Evolutionary conservation across 1,139 yeast genomes (phyloP), one percentile per base, ranked within the genome.

Genomic region (Debaryomycetaceae sp.): DNA sequence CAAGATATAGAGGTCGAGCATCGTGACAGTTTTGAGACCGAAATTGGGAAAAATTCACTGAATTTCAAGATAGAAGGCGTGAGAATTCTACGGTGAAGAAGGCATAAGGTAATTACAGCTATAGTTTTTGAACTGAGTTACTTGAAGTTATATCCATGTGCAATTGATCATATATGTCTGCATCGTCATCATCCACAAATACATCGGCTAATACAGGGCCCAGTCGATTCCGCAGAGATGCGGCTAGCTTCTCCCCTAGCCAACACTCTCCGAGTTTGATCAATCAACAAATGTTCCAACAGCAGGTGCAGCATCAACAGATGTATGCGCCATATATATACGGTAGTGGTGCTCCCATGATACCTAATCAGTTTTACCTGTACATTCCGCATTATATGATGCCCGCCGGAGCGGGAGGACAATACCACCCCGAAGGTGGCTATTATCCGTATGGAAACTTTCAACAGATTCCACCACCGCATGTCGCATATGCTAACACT

Each of bases 191-290:
- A 39, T 52, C 62, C 14, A 48, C 58, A 30, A 45, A 45, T 30
- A 38, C 52, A 40, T 46, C 59, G 17, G 45, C 57, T 22, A 62
- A 54, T 43, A 51, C 67, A 39, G 72, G 73, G 22, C 65, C 72
- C 42, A 65, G 63, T 51, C 69, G 75, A 45, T 71, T 71, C 54
- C 72, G 75, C 51, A 65, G 70, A 41, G 75, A 70, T 56, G 75
- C 75, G 30, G 71, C 72, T 43, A 66, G 70, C 42, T 71, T 71
- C 48, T 65, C 68, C 20, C 76, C 76, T 9, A 57, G 66, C 44
- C 63, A 59, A 37, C 51, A 47, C 41, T 44, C 53, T n/a, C 52
- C 49, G n/a, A 46, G 46, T 37, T 37, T 45, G 39, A 46, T 46
- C 37, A 42, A 53, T 37, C 55, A 50, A 36, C 59, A 54, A 24